phyloP scores from a whole-genome alignment of 768 basidiomycete species.

The Leccinum arenicola region DNA sequence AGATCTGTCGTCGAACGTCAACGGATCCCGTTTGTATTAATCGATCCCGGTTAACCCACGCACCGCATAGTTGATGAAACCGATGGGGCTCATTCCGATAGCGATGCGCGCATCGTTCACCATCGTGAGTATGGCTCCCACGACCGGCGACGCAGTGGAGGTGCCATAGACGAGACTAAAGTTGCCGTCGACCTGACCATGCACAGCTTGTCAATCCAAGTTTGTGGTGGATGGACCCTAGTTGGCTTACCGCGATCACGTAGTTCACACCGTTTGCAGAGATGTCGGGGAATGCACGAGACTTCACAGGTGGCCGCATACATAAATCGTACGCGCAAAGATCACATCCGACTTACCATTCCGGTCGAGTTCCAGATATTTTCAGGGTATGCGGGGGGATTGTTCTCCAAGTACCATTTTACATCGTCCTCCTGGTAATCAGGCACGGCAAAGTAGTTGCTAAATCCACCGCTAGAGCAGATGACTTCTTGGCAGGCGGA shows the following conservation, averaged over 20 bases:
- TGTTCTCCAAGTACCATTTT: conserved; percentile 38
- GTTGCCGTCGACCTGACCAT: conserved; percentile 35
- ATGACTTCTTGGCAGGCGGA: conserved; percentile 45
- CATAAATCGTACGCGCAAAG: neutral
- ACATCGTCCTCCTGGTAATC: conserved; percentile 52
- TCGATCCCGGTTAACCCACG: neutral
- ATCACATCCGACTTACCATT: conserved; percentile 21
- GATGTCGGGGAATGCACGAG: conserved; percentile 58
- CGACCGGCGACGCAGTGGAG: conserved; percentile 60
- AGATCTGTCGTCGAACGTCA: conserved; percentile 36
- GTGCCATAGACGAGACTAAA: conserved; percentile 48
- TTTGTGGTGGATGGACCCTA: conserved; percentile 1
- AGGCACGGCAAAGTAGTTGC: conserved; percentile 51
- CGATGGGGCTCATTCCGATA: conserved; percentile 44
- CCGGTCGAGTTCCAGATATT: conserved; percentile 47
- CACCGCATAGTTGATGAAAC: conserved; percentile 58
- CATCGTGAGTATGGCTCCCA: conserved; percentile 58
- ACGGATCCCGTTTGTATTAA: neutral
- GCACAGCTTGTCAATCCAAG: conserved; percentile 11
- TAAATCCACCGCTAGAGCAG: conserved; percentile 53
- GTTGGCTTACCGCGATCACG: conserved; percentile 17
- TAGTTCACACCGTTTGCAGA: conserved; percentile 49
- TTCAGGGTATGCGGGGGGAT: conserved; percentile 41
- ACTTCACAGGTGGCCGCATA: conserved; percentile 27
- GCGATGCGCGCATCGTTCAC: conserved; percentile 60